Base-by-base conservation (phyloP, 2,329 filamentous ascomycete species). In the Ophiocordyceps camponoti-floridani region DNA sequence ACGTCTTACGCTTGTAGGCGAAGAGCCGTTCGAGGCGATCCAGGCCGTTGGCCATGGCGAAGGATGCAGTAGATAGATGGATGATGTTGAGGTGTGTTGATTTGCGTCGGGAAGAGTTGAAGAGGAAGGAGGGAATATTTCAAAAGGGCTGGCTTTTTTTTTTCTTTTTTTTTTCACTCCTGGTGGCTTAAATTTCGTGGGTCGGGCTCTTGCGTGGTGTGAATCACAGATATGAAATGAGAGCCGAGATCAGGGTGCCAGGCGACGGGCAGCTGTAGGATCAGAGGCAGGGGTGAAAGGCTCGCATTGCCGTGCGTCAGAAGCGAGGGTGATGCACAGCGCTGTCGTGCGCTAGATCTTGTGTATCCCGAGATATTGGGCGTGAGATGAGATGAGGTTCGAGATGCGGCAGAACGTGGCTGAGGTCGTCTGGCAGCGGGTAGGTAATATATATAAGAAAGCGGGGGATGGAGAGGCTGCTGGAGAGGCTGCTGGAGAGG, bases 11-110 rank as follows among this genome's bases (percentile, higher is more conserved):
- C 52, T 64, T 73, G 45, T 57, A 56, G 45, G 63, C 63, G 54
- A 77, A 75, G 49, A 75, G 61, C 52, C 62, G 65, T 58, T 75
- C 72, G 41, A 76, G 56, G 47, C 62, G 58, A 46, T 70, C 69
- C 40, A 73, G 59, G 12, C 68, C 60, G 52, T 62, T 67, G 44
- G 69, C 62, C 70, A 74, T 72, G 44, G 49, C 63, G 46, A 47
- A n/a, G 27, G 35, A 40, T 26, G 38, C 28, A 30, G 28, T 12
- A 9, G 28, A 30, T 30, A 23, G 23, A 23, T 23, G 23, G 23
- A 40, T 8, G 37, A 19, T 3, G n/a, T 35, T 14, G 33, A 35
- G 14, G 6, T 35, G 33, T 35, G 33, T 3, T 6, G 33, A 35
- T 33, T 33, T 33, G 9, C 5, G 9, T 6, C 2, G 14, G 16